Base-by-base conservation (phyloP, 805 yeast genomes). In the Debaryomyces tyrocola region DNA sequence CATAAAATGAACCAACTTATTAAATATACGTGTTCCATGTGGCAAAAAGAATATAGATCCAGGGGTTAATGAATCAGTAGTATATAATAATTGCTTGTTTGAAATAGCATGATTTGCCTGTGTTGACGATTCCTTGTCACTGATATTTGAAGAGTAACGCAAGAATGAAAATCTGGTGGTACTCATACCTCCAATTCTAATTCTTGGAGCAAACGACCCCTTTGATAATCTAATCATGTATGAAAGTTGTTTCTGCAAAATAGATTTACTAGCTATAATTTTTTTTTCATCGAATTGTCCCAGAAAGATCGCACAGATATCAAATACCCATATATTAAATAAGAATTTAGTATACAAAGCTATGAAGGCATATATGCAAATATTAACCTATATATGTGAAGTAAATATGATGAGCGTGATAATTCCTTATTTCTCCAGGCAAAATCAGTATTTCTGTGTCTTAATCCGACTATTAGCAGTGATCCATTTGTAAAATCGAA, bases 31-130 rank as follows among this genome's bases (percentile, higher is more conserved):
- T 1, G 97, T 83, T 2, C 99, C 99, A 59, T 90, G 90, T 0
- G 98, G 98, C 34, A 92, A 73, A 57, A 94, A 90, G 72, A 94
- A 94, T 1, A 88, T 80, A 0, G 96, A 87, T 0, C 99, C 99
- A 0, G 98, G 98, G 0, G 97, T 85, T 15, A 79, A 67, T 6
- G 86, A 80, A 63, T 90, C 95, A 3, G 87, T 83, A 73, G 85
- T 80, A 62, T 84, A 94, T 37, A 94, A 70, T 51, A 81, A 80
- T 62, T 94, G 98, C 46, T 77, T 78, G 20, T 71, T 75, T 12
- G 94, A 82, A 27, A 85, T 69, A 15, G 75, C 50, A 24, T 66
- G 73, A 52, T 69, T 70, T 10, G 65, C 55, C 47, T 69, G 70
- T 6, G 75, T 69, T 12, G 73, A 58, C 10, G 70, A 64, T 20